Evolutionary conservation across 2,329 filamentous ascomycete genomes (phyloP).

Genomic region (Fusarium newnesense): DNA sequence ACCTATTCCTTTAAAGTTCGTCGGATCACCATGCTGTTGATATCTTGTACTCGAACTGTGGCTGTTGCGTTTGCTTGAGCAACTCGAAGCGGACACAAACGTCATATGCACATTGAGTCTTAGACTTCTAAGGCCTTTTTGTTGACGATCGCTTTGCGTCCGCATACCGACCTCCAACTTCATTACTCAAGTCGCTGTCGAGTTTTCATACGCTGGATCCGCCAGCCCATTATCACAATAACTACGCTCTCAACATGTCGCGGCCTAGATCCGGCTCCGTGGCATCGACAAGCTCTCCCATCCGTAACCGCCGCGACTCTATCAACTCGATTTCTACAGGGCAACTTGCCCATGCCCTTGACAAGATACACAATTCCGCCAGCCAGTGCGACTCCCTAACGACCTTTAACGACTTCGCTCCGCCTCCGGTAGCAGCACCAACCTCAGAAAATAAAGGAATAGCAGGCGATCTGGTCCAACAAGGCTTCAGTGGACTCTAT

Average conservation of each 20-base stretch:
- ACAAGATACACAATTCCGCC: constrained; percentile 90
- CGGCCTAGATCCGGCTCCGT: constrained; percentile 46
- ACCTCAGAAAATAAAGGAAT: constrained; percentile 75
- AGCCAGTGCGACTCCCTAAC: constrained; percentile 86
- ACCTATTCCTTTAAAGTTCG: constrained; percentile 17
- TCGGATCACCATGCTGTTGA: constrained; percentile 37
- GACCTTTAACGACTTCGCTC: constrained; percentile 92
- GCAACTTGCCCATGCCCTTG: constrained; percentile 79
- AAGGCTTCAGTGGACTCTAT: constrained; percentile 90
- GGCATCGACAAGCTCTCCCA: constrained; percentile 46
- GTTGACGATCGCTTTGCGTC: not conserved
- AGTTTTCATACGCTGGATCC: not conserved
- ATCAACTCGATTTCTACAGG: constrained; percentile 66
- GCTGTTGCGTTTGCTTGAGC: constrained; percentile 22
- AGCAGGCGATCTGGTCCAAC: constrained; percentile 79
- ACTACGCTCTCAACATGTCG: constrained; percentile 33
- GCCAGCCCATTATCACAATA: not conserved
- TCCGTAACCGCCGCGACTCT: constrained; percentile 52
- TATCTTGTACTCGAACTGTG: constrained; percentile 23
- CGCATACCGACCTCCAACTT: not conserved
- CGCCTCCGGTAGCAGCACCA: constrained; percentile 69
- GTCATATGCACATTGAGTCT: constrained; percentile 24
- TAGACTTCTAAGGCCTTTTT: not conserved
- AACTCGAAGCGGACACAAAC: constrained; percentile 21
- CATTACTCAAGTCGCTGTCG: not conserved